Base-by-base conservation (phyloP, 2,329 filamentous ascomycete species). In the Pseudogymnoascus sp. region DNA sequence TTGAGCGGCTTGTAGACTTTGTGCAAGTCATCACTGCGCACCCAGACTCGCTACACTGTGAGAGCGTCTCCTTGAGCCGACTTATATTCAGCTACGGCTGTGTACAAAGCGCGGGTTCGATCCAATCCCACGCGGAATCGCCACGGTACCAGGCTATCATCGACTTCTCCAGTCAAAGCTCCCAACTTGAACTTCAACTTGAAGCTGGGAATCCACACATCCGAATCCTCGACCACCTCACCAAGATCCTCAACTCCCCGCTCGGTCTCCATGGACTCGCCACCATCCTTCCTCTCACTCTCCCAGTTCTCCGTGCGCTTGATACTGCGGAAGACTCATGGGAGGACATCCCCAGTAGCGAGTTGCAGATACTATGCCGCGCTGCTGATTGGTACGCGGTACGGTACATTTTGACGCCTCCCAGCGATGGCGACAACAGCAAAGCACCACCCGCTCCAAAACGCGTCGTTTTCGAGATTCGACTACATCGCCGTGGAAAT, bases 1-100 rank as follows among this genome's bases (percentile, higher is more conserved):
- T 94, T 63, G 84, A 89, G 68, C 83, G 87, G 17, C 79, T 94
- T 29, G 85, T 91, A 39, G 81, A 82, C 44, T 90, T 90, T 68
- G 78, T 91, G 27, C 81, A 85, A 48, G 84, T 87, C 1, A 82
- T 92, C 65, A 78, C 84, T 61, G 77, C 79, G 65, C 78, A 83
- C 66, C 77, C 78, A 55, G 79, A 78, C 13, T 78, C 81, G 60
- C 81, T 89, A 36, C 76, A 77, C 44, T 82, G 82, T 70, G 80
- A 86, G 66, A 77, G 80, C 41, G 79, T 88, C 62, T 84, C 82
- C 13, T 77, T 93, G 62, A 78, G 79, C 66, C 78, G 82, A 65
- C 81, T 94, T 5, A 76, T 81, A 2, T 91, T 94, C 71, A 83
- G 79, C n/a, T 95, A 94, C 71, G 78, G 78, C 60, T 72, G 61